Evolutionary conservation across 2,329 filamentous ascomycete species (phyloP).

Genomic region (Fusarium bulbicola): DNA sequence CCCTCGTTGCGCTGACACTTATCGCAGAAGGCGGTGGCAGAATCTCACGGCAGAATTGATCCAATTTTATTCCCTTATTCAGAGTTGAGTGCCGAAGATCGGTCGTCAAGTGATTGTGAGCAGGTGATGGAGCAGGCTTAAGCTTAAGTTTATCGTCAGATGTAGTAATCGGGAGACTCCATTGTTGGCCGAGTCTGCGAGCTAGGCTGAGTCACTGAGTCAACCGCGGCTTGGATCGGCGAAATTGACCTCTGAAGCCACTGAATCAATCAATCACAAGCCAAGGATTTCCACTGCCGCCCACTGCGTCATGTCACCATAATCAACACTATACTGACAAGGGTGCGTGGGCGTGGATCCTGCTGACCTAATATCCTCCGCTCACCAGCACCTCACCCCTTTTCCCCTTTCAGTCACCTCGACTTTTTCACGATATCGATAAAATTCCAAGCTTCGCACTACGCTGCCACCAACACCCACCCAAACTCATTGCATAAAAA

Average conservation of each 20-base stretch:
- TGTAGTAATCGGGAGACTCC: neutral
- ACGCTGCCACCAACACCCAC: neutral
- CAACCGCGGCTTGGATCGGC: neutral
- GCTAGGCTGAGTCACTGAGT: neutral
- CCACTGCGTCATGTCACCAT: neutral
- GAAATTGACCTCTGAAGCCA: neutral
- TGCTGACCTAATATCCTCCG: constrained; percentile 26
- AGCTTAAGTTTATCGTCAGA: neutral
- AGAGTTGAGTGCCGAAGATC: neutral
- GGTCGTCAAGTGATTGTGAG: neutral
- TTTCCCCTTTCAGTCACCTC: constrained; percentile 29
- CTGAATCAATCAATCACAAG: neutral
- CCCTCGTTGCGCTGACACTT: neutral
- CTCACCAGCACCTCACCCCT: constrained; percentile 1
- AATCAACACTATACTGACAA: neutral
- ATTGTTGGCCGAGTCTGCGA: neutral
- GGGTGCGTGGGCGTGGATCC: neutral
- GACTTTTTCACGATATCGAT: constrained; percentile 1
- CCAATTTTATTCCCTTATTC: neutral
- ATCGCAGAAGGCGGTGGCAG: neutral
- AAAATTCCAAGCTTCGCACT: constrained; percentile 4
- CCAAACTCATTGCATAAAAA: neutral
- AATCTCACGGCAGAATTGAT: neutral
- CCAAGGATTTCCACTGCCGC: neutral
- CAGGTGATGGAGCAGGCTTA: neutral